These are phyloP conservation scores for Vigna unguiculata DNA, from an alignment of 306 rosid species.

Conservation along the genomic window DNA sequence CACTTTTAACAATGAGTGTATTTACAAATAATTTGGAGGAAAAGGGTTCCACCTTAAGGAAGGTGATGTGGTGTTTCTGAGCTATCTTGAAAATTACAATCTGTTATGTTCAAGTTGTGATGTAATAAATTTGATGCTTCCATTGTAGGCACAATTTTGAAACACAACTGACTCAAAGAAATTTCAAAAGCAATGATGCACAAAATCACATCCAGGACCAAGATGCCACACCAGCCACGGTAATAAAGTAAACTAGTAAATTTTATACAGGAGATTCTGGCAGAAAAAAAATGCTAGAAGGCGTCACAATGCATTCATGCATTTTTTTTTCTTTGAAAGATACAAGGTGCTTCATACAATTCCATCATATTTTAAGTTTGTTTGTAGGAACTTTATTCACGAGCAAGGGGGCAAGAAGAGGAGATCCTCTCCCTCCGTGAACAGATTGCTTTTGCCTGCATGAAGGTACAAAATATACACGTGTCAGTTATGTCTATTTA, in stretches of 20 bases:
- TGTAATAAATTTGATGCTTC: constrained; percentile 34
- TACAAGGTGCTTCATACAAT: constrained; percentile 35
- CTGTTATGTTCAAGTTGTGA: constrained; percentile 19
- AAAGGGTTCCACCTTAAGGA: background rate
- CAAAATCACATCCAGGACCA: constrained; percentile 59
- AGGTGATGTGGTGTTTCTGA: constrained; percentile 12
- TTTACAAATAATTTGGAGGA: constrained; percentile 21
- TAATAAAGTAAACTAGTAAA: constrained; percentile 44
- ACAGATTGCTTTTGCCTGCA: constrained; percentile 74
- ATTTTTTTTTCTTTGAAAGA: constrained; percentile 33
- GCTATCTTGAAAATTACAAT: constrained; percentile 30
- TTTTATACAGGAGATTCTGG: constrained; percentile 12
- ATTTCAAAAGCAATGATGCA: constrained; percentile 55
- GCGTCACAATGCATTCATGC: background rate
- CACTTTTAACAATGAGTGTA: background rate
- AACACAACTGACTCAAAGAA: constrained; percentile 54
- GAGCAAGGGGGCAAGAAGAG: constrained; percentile 70
- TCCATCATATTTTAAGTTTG: constrained; percentile 43
- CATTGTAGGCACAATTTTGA: constrained; percentile 60
- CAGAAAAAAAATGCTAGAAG: background rate
- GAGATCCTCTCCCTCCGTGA: constrained; percentile 87
- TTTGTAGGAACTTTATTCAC: constrained; percentile 77
- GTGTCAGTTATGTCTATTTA: constrained; percentile 32
- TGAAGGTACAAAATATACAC: constrained; percentile 63
- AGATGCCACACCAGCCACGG: constrained; percentile 59